These are phyloP conservation scores for Psilocybe cubensis DNA, from an alignment of 768 basidiomycete genomes.

Conservation along the genomic window DNA sequence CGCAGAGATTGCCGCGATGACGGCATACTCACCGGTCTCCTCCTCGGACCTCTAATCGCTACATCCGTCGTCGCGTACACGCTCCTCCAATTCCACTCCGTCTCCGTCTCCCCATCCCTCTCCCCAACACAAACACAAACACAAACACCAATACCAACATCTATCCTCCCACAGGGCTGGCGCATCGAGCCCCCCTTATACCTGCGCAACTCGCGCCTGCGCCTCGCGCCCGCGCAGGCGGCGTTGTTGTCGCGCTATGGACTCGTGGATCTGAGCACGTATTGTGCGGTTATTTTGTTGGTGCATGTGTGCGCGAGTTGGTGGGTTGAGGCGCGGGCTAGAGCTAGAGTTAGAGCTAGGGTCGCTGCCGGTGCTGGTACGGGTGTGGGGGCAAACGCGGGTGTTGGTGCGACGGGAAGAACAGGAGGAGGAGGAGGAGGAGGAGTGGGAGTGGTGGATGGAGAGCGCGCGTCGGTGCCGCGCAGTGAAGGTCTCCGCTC, in stretches of 20 bases:
- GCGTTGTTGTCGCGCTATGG: conserved; percentile 73
- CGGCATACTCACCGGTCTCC: conserved; percentile 80
- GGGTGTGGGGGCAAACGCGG: no score
- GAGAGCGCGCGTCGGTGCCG: conserved; percentile 77
- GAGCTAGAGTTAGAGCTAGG: no score
- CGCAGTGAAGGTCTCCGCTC: conserved; percentile 68
- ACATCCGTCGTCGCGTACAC: conserved; percentile 66
- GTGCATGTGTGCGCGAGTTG: conserved; percentile 81
- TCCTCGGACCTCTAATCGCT: conserved; percentile 84
- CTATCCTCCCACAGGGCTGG: no score
- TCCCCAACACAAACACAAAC: no score
- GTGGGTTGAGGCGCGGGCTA: conserved; percentile 68
- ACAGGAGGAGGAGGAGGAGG: conserved; percentile 37
- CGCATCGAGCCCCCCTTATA: conserved; percentile 73
- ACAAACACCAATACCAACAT: no score
- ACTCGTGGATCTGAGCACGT: conserved; percentile 77
- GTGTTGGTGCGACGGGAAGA: no score
- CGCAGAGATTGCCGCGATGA: conserved; percentile 81
- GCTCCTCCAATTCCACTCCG: conserved; percentile 33
- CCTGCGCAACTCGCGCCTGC: conserved; percentile 45
- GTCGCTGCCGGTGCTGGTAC: no score
- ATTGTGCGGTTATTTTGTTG: conserved; percentile 80
- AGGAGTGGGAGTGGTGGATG: conserved; percentile 72
- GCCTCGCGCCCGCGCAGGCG: conserved; percentile 52
- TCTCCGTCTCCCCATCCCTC: conserved; percentile 52